Evolutionary conservation across 306 rosid species (phyloP).

Genomic region (Gillenia trifoliata): DNA sequence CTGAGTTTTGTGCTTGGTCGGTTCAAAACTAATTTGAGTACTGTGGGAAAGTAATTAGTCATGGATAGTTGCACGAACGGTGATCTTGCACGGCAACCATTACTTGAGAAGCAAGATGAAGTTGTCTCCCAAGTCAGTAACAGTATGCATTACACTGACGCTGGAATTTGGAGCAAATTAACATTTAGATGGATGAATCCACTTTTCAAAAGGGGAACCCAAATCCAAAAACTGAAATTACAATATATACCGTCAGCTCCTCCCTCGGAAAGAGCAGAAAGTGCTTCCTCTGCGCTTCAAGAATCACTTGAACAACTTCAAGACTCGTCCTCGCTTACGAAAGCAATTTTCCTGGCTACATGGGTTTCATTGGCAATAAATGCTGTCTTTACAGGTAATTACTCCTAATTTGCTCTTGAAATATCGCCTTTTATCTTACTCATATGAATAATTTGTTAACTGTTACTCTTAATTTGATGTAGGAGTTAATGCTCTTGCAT

Average conservation of each 20-base stretch:
- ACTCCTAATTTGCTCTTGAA: neutral
- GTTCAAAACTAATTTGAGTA: too few relatives aligned
- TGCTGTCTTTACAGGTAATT: constrained; percentile 71
- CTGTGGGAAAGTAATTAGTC: too few relatives aligned
- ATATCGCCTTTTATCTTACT: neutral
- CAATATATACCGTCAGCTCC: constrained; percentile 59
- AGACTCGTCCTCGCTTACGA: constrained; percentile 32
- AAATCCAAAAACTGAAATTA: constrained; percentile 49
- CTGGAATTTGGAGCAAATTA: constrained; percentile 58
- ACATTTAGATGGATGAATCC: constrained; percentile 74
- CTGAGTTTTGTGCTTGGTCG: too few relatives aligned
- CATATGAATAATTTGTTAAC: neutral
- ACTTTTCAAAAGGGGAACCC: constrained; percentile 45
- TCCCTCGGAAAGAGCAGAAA: constrained; percentile 52
- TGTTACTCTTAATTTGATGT: neutral
- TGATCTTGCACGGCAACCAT: neutral
- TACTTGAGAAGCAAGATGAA: constrained; percentile 35
- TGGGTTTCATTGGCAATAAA: constrained; percentile 51
- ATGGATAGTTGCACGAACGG: too few relatives aligned
- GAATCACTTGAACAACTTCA: constrained; percentile 43
- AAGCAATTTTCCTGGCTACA: constrained; percentile 42
- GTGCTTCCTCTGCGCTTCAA: constrained; percentile 49
- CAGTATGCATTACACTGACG: constrained; percentile 21
- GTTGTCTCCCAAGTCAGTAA: neutral
- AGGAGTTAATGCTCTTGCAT: constrained; percentile 70